These are phyloP conservation scores for Tetrahymena thermophila DNA, from an alignment of 73 alveolate genomes.

Conservation along the genomic window DNA sequence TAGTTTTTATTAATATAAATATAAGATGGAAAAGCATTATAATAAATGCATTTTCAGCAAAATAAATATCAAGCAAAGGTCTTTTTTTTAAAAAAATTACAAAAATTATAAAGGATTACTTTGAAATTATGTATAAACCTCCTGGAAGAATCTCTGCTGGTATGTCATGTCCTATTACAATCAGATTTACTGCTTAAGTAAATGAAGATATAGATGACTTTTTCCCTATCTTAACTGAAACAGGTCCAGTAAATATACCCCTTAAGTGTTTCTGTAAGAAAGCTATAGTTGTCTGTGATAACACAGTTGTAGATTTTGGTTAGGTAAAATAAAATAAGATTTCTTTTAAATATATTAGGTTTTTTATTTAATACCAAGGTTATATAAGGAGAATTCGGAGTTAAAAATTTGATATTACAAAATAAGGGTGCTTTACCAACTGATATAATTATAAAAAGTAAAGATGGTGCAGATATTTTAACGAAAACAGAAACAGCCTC, in stretches of 20 bases:
- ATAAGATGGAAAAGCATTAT: background rate
- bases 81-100: background rate
- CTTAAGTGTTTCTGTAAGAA: slow-evolving; percentile 84
- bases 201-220: slow-evolving; percentile 81
- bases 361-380: slow-evolving; percentile 41
- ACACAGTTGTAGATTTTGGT: slow-evolving; percentile 82
- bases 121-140: slow-evolving; percentile 85
- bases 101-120: slow-evolving; percentile 61
- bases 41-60: background rate
- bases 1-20: background rate
- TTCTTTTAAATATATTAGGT: too few relatives aligned
- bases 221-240: slow-evolving; percentile 86
- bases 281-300: slow-evolving; percentile 75
- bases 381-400: slow-evolving; percentile 83
- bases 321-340: background rate
- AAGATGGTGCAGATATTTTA: slow-evolving; percentile 57
- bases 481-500: slow-evolving; percentile 46
- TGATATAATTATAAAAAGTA: slow-evolving; percentile 53
- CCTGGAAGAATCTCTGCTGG: slow-evolving; percentile 98
- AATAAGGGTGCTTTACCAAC: slow-evolving; percentile 88
- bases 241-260: slow-evolving; percentile 90
- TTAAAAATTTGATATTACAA: slow-evolving; percentile 56
- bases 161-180: slow-evolving; percentile 86
- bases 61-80: background rate
- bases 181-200: slow-evolving; percentile 88